These are phyloP conservation scores for Spathaspora passalidarum DNA, from an alignment of 805 yeast genomes.

Conservation along the genomic window DNA sequence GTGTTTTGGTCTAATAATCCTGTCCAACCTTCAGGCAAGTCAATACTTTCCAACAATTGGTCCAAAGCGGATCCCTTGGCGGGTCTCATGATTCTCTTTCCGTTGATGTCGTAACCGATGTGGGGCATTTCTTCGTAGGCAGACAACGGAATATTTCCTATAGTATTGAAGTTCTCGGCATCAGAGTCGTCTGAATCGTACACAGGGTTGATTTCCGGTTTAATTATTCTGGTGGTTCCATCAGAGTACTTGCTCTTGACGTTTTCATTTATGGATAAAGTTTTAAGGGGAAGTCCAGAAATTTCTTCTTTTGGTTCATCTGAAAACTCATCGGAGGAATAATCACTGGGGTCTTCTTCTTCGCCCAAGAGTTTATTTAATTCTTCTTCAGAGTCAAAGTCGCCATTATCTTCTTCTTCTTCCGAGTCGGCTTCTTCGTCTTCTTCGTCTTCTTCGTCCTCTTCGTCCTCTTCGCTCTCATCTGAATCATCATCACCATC, in stretches of 20 bases:
- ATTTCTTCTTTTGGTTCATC: constrained; percentile 57
- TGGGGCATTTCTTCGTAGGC: constrained; percentile 98
- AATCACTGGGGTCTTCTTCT: constrained; percentile 44
- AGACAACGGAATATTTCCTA: constrained; percentile 88
- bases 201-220: constrained; percentile 91
- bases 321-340: constrained; percentile 44
- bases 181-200: constrained; percentile 95
- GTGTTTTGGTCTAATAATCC: constrained; percentile 89
- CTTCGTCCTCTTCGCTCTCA: constrained; percentile 24
- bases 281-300: constrained; percentile 51
- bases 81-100: constrained; percentile 98
- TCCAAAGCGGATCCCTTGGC: constrained; percentile 96
- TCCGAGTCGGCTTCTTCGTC: constrained; percentile 41
- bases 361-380: constrained; percentile 58
- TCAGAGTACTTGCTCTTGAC: constrained; percentile 59
- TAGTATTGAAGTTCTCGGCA: constrained; percentile 73
- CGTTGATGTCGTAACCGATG: constrained; percentile 94
- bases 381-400: constrained; percentile 57
- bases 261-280: constrained; percentile 40
- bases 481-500: constrained; percentile 38
- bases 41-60: constrained; percentile 82
- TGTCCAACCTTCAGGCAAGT: constrained; percentile 98
- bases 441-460: constrained; percentile 27
- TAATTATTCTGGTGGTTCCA: constrained; percentile 73
- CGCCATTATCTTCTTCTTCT: constrained; percentile 16